Evolutionary conservation across 108 stramenopile genomes (phyloP), one percentile per base, ranked within the genome.

Genomic region (Aurantiochytrium sp.): DNA sequence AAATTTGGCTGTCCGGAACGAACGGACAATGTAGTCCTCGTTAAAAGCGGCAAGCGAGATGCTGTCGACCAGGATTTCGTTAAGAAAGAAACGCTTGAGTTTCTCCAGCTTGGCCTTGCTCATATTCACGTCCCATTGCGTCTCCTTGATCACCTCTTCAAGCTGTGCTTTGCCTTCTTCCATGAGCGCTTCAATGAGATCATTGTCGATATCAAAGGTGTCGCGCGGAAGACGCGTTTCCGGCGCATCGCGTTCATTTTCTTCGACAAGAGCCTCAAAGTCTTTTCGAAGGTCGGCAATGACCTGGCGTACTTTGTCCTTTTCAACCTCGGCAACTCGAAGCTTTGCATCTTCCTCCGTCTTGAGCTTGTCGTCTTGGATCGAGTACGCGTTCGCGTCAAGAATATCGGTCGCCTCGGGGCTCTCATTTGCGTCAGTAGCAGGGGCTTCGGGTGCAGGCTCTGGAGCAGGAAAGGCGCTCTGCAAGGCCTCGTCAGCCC

Each of bases 341-440:
- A 44, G 49, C 55, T 89, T 90, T 21, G 59, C 60, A 88, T 95
- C 94, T 42, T 92, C 91, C 59, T 94, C 95, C 21, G 88, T 93
- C 60, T 91, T 91, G n/a, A 94, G 92, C 44, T 92, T 90, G 57
- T 89, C 92, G 47, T 94, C 93, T 88, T 95, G 92, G 55, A 95
- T 92, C 14, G 90, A 91, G 89, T 94, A 95, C 23, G 92, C 94
- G 4, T 49, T 90, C 55, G 89, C 58, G 58, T 90, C 90, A 14
- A 60, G 49, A 60, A 91, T 91, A 45, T 91, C 91, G n/a, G 57
- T 23, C 14, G 14, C 64, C 53, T 58, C 87, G 19, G 8, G 14
- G 28, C 5, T 8, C 25, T 12, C 57, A 16, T 8, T 28, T 57
- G 16, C 49, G 6, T 5, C 58, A 2, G 1, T 3, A 23, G 42